Base-by-base conservation (phyloP, 257 asterid species). In the Solanum pimpinellifolium region DNA sequence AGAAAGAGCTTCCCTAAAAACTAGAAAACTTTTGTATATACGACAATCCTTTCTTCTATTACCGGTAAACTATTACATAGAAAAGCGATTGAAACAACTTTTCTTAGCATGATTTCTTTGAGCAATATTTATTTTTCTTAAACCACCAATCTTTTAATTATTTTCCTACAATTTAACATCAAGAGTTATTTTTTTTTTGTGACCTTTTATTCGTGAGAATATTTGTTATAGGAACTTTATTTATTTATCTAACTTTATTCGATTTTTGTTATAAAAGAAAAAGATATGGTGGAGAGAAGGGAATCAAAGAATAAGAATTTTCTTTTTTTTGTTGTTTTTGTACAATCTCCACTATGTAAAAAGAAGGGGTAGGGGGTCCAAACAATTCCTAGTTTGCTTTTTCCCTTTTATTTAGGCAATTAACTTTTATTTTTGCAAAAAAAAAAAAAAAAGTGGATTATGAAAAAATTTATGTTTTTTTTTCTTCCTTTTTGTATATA, bases 301-400 rank as follows among this genome's bases (percentile, higher is more conserved):
- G 91, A 49, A 87, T 87, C 91, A 89, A 87, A 47, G 92, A 90
- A 90, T 90, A 90, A 77, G 92, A 88, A 88, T 90, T 86, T 86
- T 33, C 35, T 33, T 33, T 31, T 65, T 72, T 27, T 27, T 20
- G 66, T 78, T 81, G 52, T 83, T 73, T 20, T 42, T 60, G 75
- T 49, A 59, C 62, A 83, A 83, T 78, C 44, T 83, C 90, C 92
- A 90, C 92, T 76, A 76, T 49, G 83, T 83, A 70, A 87, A 89
- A 89, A 84, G 69, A 85, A 85, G 44, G 60, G 69, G 84, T 27
- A 9, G 18, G 66, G 84, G 41, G 60, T 77, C 88, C 78, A 83
- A 44, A 18, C 81, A 75, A 74, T 80, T 62, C 85, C 47, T 29
- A 78, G 39, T 39, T 74, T 15, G 20, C 82, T 84, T 86, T 74